Conservation (phyloP, 495 filamentous ascomycete species). For the Jackrogersella minutella region DNA sequence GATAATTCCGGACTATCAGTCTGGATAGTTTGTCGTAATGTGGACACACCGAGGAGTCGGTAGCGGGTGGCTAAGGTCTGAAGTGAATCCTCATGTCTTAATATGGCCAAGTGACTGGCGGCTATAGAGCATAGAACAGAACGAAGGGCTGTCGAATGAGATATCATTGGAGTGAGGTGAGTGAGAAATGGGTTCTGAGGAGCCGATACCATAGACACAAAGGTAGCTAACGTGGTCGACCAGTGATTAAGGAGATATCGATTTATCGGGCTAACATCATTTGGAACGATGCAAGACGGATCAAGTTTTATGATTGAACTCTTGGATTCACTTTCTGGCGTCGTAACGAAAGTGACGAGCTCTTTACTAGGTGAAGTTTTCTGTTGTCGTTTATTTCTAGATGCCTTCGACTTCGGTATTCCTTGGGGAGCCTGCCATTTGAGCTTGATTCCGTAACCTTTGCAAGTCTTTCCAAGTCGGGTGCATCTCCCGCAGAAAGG, state of each 20-base stretch:
- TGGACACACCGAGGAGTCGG: constrained; percentile 32
- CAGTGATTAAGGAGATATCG: constrained; percentile 44
- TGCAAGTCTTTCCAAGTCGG: constrained; percentile 38
- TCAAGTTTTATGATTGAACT: background rate
- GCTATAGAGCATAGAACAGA: constrained; percentile 43
- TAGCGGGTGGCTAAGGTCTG: constrained; percentile 36
- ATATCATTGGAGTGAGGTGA: constrained; percentile 42
- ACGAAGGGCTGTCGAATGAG: constrained; percentile 36
- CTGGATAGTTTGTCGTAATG: constrained; percentile 34
- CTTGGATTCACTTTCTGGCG: background rate
- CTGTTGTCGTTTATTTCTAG: constrained; percentile 17
- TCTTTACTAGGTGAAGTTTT: background rate
- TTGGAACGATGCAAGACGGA: constrained; percentile 26
- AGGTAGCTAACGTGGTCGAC: constrained; percentile 39
- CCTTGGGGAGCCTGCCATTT: constrained; percentile 36
- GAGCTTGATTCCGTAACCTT: constrained; percentile 43
- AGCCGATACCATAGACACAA: constrained; percentile 38
- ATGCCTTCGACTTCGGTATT: constrained; percentile 19
- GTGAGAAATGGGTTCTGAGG: constrained; percentile 40
- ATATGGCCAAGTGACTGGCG: constrained; percentile 39
- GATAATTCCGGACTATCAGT: constrained; percentile 37
- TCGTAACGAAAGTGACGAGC: background rate
- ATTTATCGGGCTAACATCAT: constrained; percentile 20
- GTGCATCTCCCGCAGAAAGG: constrained; percentile 43
- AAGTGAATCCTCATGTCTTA: constrained; percentile 36